phyloP scores from a whole-genome alignment of 2,329 filamentous ascomycete genomes.

The Fusarium decemcellulare region DNA sequence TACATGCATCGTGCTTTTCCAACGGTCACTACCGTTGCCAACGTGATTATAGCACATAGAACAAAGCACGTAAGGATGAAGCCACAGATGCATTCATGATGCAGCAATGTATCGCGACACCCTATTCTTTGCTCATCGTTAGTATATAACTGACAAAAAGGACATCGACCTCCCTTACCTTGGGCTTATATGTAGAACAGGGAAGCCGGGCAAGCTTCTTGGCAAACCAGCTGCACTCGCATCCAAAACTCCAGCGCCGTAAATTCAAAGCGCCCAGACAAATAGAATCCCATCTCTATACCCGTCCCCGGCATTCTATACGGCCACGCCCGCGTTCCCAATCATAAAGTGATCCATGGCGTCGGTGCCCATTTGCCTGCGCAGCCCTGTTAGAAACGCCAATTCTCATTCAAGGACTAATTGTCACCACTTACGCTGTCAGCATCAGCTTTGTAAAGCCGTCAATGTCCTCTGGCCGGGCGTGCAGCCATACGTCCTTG shows the following conservation, averaged over 20 bases:
- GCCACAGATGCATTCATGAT: neutral
- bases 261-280: neutral
- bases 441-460: constrained; percentile 57
- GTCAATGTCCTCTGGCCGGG: constrained; percentile 54
- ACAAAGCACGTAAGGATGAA: too few relatives aligned
- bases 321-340: constrained; percentile 43
- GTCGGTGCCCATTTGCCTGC: constrained; percentile 54
- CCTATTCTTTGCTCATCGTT: neutral
- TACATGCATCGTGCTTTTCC: neutral
- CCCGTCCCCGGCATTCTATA: neutral
- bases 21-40: neutral
- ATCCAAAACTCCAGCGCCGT: neutral
- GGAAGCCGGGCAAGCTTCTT: too few relatives aligned
- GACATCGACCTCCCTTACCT: too few relatives aligned
- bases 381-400: constrained; percentile 5
- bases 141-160: neutral
- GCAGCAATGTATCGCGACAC: neutral
- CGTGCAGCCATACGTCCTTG: constrained; percentile 55
- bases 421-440: constrained; percentile 51
- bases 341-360: constrained; percentile 55
- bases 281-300: neutral
- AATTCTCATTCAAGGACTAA: neutral
- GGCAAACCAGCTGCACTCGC: too few relatives aligned
- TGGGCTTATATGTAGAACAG: too few relatives aligned
- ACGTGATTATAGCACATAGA: neutral